Evolutionary conservation across 2,329 filamentous ascomycete species (phyloP), one percentile per base, ranked within the genome.

Genomic region (Ceratocystis smalleyi): DNA sequence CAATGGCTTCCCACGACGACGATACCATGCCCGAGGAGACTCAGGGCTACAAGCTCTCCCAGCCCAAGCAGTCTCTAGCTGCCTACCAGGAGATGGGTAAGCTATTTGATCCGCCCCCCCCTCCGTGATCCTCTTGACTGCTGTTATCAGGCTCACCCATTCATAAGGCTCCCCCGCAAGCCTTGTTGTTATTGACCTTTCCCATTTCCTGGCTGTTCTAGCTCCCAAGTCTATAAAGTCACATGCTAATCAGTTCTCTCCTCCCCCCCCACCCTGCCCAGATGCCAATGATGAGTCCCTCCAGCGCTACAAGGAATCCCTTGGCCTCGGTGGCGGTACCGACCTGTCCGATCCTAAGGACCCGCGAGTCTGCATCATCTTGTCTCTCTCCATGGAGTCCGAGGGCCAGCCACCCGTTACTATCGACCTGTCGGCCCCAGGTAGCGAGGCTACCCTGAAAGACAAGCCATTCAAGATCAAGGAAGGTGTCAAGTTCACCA

Each of bases 401-500:
- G 81, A 87, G 68, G 92, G 89, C 66, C 91, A 91, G 61, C 73
- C 79, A 5, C 89, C 95, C 71, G 92, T 96, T 71, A 87, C 87
- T 70, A 92, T 99, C 75, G 90, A 97, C 72, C 84, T 97, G 51
- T 87, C 85, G 65, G 75, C 81, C 6, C 81, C 88, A 24, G 88
- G 86, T 66, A 85, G 88, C 67, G 81, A 96, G 71, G 79, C 82
- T 2, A 83, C 81, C 15, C 86, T 99, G 69, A 95, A 95, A 79
- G 82, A 89, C 73, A 87, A 94, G 74, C 94, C 94, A 15, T 99
- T 99, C 80, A 92, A 83, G 73, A 96, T 99, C 79, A 99, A 97
- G 82, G 94, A 97, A 76, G 91, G 90, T 64, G 84, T 87, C 70
- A 87, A 84, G 70, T 99, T 97, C 79, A 89, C 88, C 76, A 97